Percentiles rank a stretch among this genome's conserved stretches.
phyloP scores from a whole-genome alignment of 257 asterid genomes.

The Nyctanthes arbortristis region DNA sequence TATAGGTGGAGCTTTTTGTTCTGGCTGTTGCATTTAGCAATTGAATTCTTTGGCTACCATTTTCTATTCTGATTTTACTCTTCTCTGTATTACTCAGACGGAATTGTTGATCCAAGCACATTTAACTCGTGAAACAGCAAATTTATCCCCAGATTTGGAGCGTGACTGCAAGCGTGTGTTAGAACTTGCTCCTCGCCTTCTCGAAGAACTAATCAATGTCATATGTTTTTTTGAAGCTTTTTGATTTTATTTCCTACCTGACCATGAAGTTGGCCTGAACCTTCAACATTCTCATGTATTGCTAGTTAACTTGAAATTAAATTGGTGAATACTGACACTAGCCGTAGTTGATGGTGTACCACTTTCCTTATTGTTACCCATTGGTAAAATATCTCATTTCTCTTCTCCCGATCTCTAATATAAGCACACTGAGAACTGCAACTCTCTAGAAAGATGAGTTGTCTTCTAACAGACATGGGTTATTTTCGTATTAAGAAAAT shows the following conservation, averaged over 20 bases:
- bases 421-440: not conserved
- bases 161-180: constrained; percentile 66
- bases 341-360: not conserved
- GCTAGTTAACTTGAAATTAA: not conserved
- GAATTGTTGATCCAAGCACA: constrained; percentile 82
- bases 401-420: not conserved
- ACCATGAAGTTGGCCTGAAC: not conserved
- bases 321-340: not conserved
- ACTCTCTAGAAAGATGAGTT: not conserved
- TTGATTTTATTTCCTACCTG: not conserved
- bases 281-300: not conserved
- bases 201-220: constrained; percentile 88
- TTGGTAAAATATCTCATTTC: not conserved
- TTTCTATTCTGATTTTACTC: constrained; percentile 10
- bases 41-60: not conserved
- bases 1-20: constrained; percentile 7
- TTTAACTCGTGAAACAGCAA: constrained; percentile 63
- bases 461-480: not conserved
- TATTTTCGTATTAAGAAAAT: no score
- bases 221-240: constrained; percentile 3
- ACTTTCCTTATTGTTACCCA: not conserved
- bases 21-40: constrained; percentile 6
- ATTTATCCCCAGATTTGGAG: constrained; percentile 64
- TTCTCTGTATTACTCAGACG: constrained; percentile 51
- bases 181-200: constrained; percentile 74